phyloP scores from a whole-genome alignment of 208 protist species.

The Trypanosoma theileri region DNA sequence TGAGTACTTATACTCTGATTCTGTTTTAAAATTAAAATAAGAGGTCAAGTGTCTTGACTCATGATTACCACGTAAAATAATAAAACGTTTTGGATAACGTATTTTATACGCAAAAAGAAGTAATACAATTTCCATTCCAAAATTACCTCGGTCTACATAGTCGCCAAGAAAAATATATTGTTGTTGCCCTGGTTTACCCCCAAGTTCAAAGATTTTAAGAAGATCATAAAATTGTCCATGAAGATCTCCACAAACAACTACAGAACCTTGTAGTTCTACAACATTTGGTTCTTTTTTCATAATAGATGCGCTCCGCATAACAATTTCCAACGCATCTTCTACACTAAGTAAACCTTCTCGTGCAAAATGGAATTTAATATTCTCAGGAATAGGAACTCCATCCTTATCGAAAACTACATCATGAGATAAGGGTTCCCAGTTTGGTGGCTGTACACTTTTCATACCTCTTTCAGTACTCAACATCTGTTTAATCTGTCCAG shows the following conservation, averaged over 20 bases:
- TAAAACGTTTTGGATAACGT: slow-evolving; percentile 86
- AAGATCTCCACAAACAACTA: slow-evolving; percentile 92
- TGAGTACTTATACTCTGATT: slow-evolving; percentile 93
- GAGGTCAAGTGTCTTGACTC: slow-evolving; percentile 97
- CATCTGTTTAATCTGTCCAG: slow-evolving; percentile 46
- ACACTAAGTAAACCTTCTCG: slow-evolving; percentile 74
- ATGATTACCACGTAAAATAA: slow-evolving; percentile 97
- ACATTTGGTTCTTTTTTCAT: slow-evolving; percentile 89
- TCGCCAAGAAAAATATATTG: slow-evolving; percentile 97
- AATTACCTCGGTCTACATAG: slow-evolving; percentile 95
- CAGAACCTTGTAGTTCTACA: slow-evolving; percentile 66
- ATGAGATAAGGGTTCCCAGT: slow-evolving; percentile 68
- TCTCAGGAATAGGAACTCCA: slow-evolving; percentile 47
- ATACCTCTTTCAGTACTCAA: slow-evolving; percentile 56
- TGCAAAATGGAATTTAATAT: slow-evolving; percentile 72
- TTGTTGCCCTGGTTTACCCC: slow-evolving; percentile 80
- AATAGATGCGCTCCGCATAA: slow-evolving; percentile 67
- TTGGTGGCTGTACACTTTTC: slow-evolving; percentile 45
- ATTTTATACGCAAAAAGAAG: slow-evolving; percentile 96
- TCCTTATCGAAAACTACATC: slow-evolving; percentile 53
- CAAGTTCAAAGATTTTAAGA: slow-evolving; percentile 94
- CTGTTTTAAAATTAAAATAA: slow-evolving; percentile 97
- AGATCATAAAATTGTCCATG: slow-evolving; percentile 98
- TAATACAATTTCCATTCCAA: slow-evolving; percentile 87
- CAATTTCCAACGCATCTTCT: slow-evolving; percentile 72